A percentile compares a stretch with the other conserved stretches of the same genome.
Conservation (phyloP, 73 alveolate genomes). For the Blepharisma stoltei region DNA sequence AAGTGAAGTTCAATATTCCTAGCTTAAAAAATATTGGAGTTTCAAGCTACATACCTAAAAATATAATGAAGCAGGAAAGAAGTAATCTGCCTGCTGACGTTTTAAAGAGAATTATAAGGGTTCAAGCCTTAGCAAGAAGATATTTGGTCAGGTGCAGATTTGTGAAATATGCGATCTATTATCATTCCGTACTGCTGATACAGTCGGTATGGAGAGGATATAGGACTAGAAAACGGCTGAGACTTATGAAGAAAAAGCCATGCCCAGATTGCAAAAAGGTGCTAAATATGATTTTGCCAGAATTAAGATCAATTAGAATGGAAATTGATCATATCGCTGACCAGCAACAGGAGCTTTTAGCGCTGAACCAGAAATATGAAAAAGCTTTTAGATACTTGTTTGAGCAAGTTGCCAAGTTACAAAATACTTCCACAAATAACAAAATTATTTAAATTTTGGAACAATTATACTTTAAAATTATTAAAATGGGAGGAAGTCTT, state of each 20-base stretch:
- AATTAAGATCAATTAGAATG: neutral
- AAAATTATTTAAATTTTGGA: too few species aligned
- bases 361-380: neutral
- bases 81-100: constrained; percentile 9
- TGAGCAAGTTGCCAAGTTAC: constrained; percentile 14
- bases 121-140: constrained; percentile 23
- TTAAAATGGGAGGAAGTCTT: too few species aligned
- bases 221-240: neutral
- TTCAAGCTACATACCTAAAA: neutral
- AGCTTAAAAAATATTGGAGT: neutral
- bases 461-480: too few species aligned
- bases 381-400: constrained; percentile 23
- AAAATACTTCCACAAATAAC: neutral
- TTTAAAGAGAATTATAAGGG: neutral
- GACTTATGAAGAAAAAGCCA: neutral
- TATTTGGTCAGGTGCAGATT: constrained; percentile 3
- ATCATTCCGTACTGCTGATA: neutral
- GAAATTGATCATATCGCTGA: constrained; percentile 14
- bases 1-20: neutral
- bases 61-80: constrained; percentile 1
- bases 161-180: neutral
- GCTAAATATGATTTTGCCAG: constrained; percentile 26
- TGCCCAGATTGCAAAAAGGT: constrained; percentile 28
- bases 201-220: constrained; percentile 27
- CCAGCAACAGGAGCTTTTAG: neutral